Base-by-base conservation (phyloP, 192 early-diverging fungal species). In the Umbelopsis ramanniana region DNA sequence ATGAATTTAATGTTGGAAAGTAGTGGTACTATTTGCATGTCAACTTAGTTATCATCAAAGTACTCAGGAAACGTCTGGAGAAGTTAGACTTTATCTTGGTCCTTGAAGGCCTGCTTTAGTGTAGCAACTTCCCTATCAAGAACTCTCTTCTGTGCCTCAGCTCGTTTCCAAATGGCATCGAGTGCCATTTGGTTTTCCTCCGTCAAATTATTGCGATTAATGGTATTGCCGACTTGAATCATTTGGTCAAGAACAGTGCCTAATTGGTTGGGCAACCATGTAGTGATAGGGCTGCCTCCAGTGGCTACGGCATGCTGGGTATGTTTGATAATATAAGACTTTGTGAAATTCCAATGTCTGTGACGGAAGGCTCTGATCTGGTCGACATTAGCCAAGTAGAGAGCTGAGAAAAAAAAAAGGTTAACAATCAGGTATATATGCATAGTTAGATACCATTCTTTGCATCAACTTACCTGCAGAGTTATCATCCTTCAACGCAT, bases 301-400 rank as follows among this genome's bases (percentile, higher is more conserved):
- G 93, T 94, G 14, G 93, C 93, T 5, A 89, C 87, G 26, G 93
- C 91, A 77, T 91, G 88, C 17, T 75, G 74, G 2, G 91, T 88
- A 76, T 93, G 83, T 72, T 94, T 91, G 53, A 93, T 89, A 57
- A 94, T 92, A 67, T 95, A 93, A 79, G 92, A 89, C 79, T 94
- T 94, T 37, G 94, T 89, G 74, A 95, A 94, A 74, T 85, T 89
- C 95, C 95, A 96, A 76, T 96, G 95, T 23, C 93, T 87, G 78
- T 90, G 86, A 57, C 95, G 81, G 80, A 95, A 97, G 10, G 90
- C 91, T 29, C 93, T 85, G 29, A 94, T 90, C 80, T 93, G 92
- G 72, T 93, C 93, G 19, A 97, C 87, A 38, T 91, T 89, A 5
- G 86, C 82, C n/a, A 95, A 77, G 74, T 92, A 95, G 21, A 90